A percentile compares a stretch with the other conserved stretches of the same genome.
phyloP scores from a whole-genome alignment of 805 yeast genomes.

The Candida dajiaensis region DNA sequence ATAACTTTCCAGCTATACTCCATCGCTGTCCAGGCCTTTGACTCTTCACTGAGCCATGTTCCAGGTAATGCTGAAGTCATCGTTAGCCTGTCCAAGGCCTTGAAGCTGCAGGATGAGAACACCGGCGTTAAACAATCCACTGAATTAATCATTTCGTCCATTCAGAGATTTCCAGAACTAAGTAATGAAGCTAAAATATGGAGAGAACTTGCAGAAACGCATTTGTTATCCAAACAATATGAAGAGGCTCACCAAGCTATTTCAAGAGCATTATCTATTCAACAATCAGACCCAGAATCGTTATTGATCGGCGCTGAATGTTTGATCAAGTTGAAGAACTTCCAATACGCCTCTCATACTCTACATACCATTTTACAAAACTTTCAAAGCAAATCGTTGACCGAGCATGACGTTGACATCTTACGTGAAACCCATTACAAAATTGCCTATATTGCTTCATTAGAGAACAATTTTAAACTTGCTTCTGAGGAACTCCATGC shows the following conservation, averaged over 20 bases:
- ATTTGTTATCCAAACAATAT: constrained; percentile 37
- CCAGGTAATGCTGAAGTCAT: constrained; percentile 21
- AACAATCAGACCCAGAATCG: constrained; percentile 37
- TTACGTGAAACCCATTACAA: constrained; percentile 50
- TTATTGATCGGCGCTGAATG: constrained; percentile 47
- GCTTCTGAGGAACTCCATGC: constrained; percentile 45
- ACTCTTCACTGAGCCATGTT: constrained; percentile 17
- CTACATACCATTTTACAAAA: constrained; percentile 37
- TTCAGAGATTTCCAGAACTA: constrained; percentile 29
- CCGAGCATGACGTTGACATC: constrained; percentile 35
- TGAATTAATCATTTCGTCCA: constrained; percentile 16
- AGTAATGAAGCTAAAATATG: constrained; percentile 35
- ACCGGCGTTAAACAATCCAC: constrained; percentile 14
- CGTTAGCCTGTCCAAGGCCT: constrained; percentile 10
- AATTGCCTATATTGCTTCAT: constrained; percentile 48
- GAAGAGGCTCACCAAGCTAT: constrained; percentile 49
- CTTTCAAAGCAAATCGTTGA: constrained; percentile 26
- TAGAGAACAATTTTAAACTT: constrained; percentile 42
- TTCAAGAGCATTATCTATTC: constrained; percentile 34
- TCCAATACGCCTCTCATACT: constrained; percentile 41
- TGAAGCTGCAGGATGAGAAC: constrained; percentile 11
- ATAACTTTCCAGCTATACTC: constrained; percentile 13
- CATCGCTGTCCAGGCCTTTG: constrained; percentile 18
- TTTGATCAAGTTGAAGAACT: constrained; percentile 36
- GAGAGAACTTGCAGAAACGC: constrained; percentile 48